Percentiles rank a stretch among this genome's conserved stretches.
Evolutionary conservation across 202 grass and related monocot species (phyloP).

Genomic region (Dendrocalamus latiflorus): DNA sequence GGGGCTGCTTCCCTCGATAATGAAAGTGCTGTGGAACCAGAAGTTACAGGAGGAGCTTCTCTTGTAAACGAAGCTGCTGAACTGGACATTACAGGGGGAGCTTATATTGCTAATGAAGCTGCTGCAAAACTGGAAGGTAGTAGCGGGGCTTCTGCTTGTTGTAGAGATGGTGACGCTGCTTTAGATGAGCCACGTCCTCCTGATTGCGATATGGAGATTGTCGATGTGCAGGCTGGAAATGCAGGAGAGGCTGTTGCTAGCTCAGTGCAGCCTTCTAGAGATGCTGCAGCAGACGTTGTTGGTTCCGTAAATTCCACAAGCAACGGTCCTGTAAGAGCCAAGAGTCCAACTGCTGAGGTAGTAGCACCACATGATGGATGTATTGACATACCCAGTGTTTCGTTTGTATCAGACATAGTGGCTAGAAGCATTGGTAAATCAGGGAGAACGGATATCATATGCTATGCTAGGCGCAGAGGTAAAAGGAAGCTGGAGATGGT

Average conservation of each 20-base stretch:
- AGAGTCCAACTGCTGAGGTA: neutral
- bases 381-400: conserved; percentile 31
- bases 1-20: neutral
- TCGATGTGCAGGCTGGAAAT: conserved; percentile 14
- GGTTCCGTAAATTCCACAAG: conserved; percentile 11
- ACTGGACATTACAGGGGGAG: neutral
- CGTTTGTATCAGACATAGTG: conserved; percentile 15
- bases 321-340: conserved; percentile 1
- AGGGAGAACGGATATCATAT: conserved; percentile 55
- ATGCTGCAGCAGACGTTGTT: neutral
- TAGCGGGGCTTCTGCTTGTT: neutral
- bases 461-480: conserved; percentile 61
- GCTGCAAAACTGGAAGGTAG: neutral
- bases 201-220: neutral
- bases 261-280: neutral
- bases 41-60: conserved; percentile 18
- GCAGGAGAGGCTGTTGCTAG: conserved; percentile 3
- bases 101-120: neutral
- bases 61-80: conserved; percentile 4
- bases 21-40: neutral
- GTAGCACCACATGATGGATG: neutral
- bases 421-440: conserved; percentile 52
- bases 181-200: neutral
- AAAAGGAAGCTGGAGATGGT: conserved; percentile 48
- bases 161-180: conserved; percentile 10